phyloP scores from a whole-genome alignment of 2,329 filamentous ascomycete genomes.

The Penicillium olsonii region DNA sequence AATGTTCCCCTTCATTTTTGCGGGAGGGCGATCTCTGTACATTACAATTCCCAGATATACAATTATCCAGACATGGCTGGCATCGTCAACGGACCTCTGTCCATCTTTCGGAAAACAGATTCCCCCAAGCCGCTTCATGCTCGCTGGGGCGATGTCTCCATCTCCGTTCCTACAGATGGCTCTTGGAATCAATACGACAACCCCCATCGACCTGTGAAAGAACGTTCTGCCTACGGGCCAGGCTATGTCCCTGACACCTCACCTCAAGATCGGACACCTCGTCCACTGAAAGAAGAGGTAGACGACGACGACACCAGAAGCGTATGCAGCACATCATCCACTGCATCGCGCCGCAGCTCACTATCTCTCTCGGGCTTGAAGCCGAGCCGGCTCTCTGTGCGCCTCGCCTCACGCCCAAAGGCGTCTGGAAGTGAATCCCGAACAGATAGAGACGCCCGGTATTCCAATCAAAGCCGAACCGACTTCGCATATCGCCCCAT shows the following conservation, averaged over 20 bases:
- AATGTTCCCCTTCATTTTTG: constrained; percentile 10
- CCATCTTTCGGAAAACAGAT: constrained; percentile 32
- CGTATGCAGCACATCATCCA: constrained; percentile 1
- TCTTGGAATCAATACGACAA: constrained; percentile 41
- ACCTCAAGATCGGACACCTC: constrained; percentile 8
- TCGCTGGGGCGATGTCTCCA: constrained; percentile 42
- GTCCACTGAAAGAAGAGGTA: constrained; percentile 5
- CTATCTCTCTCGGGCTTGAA: constrained; percentile 24
- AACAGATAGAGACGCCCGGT: constrained; percentile 9
- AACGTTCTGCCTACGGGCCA: constrained; percentile 26
- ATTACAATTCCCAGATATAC: neutral
- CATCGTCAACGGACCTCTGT: constrained; percentile 32
- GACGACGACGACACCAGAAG: constrained; percentile 14
- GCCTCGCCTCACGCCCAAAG: constrained; percentile 27
- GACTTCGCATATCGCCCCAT: constrained; percentile 40
- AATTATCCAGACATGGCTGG: constrained; percentile 20
- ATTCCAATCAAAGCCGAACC: constrained; percentile 10
- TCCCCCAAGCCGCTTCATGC: constrained; percentile 34
- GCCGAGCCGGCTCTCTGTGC: constrained; percentile 32
- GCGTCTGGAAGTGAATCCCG: constrained; percentile 11
- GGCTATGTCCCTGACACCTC: constrained; percentile 30
- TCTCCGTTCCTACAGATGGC: constrained; percentile 40
- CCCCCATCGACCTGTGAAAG: constrained; percentile 23
- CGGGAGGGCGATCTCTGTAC: constrained; percentile 1
- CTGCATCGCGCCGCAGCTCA: constrained; percentile 17